Percentiles rank a stretch among this genome's conserved stretches.
Evolutionary conservation across 345 rosid species (phyloP).

Genomic region (Dipteronia dyeriana): DNA sequence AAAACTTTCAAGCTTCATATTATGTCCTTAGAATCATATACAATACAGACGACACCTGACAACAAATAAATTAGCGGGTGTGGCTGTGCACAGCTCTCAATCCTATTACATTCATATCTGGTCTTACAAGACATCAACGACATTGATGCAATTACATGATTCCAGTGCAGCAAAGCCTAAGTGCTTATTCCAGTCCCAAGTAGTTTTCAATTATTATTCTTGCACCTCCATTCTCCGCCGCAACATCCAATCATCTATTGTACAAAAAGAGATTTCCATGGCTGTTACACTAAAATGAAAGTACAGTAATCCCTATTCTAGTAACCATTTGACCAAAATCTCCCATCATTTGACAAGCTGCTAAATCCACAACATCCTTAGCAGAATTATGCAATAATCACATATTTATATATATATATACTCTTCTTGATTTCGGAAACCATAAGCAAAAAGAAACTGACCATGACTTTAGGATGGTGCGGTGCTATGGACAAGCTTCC

Average conservation of each 20-base stretch:
- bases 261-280: neutral
- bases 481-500: constrained; percentile 32
- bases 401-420: neutral
- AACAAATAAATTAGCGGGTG: neutral
- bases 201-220: neutral
- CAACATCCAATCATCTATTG: neutral
- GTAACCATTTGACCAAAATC: neutral
- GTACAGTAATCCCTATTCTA: neutral
- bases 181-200: neutral
- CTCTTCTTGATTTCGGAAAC: neutral
- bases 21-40: neutral
- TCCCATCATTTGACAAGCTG: constrained; percentile 12
- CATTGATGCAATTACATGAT: neutral
- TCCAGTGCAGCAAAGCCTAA: neutral
- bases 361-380: neutral
- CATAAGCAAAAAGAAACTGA: neutral
- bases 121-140: neutral
- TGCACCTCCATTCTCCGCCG: neutral
- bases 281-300: neutral
- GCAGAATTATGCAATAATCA: neutral
- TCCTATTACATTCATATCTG: neutral
- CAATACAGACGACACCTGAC: constrained; percentile 7
- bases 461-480: constrained; percentile 22
- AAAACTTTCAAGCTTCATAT: neutral
- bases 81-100: neutral